phyloP scores from a whole-genome alignment of 225 moss, liverwort and hornwort genomes.

The Marchantia polymorpha region DNA sequence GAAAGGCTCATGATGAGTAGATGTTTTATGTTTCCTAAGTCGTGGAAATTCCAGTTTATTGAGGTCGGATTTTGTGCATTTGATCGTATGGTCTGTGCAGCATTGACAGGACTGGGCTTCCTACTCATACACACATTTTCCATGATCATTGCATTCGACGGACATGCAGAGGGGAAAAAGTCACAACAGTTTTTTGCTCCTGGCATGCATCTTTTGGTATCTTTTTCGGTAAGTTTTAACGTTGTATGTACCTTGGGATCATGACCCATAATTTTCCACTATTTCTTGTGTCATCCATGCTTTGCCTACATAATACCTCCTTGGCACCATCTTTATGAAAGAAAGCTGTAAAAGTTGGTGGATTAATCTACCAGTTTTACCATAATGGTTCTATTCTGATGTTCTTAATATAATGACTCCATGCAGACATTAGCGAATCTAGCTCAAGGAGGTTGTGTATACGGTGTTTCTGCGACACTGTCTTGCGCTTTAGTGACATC shows the following conservation, averaged over 20 bases:
- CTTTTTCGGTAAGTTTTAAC: slow-evolving; percentile 56
- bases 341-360: not conserved
- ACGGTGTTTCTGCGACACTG: slow-evolving; percentile 57
- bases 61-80: not conserved
- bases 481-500: slow-evolving; percentile 49
- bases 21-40: not conserved
- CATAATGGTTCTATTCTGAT: not conserved
- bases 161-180: slow-evolving; percentile 59
- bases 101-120: slow-evolving; percentile 73
- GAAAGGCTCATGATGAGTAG: not conserved
- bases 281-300: not conserved
- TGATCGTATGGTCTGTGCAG: slow-evolving; percentile 40
- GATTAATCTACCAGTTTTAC: not conserved
- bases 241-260: not conserved
- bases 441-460: slow-evolving; percentile 60
- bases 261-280: not conserved
- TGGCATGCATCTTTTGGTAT: slow-evolving; percentile 79
- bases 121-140: slow-evolving; percentile 84
- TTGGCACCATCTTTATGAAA: not conserved
- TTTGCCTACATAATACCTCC: not conserved
- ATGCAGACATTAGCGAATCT: slow-evolving; percentile 69
- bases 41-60: not conserved
- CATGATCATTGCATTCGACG: slow-evolving; percentile 88
- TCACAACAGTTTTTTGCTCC: slow-evolving; percentile 81
- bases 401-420: not conserved